phyloP scores from a whole-genome alignment of 2,329 filamentous ascomycete species.

The Graphilbum fragrans region DNA sequence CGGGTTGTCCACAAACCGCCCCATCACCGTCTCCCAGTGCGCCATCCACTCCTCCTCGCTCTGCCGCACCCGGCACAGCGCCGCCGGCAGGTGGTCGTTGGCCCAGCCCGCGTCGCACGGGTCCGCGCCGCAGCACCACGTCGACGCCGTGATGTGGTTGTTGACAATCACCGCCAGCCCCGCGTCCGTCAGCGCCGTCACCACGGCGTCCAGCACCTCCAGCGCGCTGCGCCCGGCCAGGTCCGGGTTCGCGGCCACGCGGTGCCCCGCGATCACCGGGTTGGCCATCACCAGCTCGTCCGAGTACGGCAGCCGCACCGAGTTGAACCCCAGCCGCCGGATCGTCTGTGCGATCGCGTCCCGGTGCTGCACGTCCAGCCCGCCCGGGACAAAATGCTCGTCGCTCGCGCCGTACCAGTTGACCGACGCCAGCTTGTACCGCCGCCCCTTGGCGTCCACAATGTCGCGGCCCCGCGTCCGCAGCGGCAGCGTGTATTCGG shows the following conservation, averaged over 20 bases:
- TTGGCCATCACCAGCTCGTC: constrained; percentile 55
- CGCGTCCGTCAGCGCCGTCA: constrained; percentile 45
- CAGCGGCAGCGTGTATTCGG: constrained; percentile 42
- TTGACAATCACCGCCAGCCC: constrained; percentile 56
- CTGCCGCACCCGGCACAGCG: constrained; percentile 48
- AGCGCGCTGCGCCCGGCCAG: constrained; percentile 43
- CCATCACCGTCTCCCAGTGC: constrained; percentile 56
- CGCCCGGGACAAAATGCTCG: constrained; percentile 51
- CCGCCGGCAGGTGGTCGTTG: constrained; percentile 46
- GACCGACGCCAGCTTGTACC: constrained; percentile 50
- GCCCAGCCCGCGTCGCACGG: constrained; percentile 56
- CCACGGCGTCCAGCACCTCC: constrained; percentile 48
- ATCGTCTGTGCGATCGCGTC: constrained; percentile 47
- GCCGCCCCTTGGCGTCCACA: constrained; percentile 41
- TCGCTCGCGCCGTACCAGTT: constrained; percentile 65
- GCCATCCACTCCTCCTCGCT: constrained; percentile 54
- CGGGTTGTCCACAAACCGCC: constrained; percentile 42
- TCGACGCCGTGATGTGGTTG: constrained; percentile 57
- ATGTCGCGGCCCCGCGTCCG: constrained; percentile 47
- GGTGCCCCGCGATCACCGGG: constrained; percentile 36
- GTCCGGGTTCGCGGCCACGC: constrained; percentile 48
- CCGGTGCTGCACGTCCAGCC: constrained; percentile 51
- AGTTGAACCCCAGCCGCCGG: constrained; percentile 54
- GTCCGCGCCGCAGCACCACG: constrained; percentile 58
- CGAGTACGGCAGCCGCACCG: constrained; percentile 55